phyloP scores from a whole-genome alignment of 371 early-diverging fungal species.

The Syncephalis plumigaleata region DNA sequence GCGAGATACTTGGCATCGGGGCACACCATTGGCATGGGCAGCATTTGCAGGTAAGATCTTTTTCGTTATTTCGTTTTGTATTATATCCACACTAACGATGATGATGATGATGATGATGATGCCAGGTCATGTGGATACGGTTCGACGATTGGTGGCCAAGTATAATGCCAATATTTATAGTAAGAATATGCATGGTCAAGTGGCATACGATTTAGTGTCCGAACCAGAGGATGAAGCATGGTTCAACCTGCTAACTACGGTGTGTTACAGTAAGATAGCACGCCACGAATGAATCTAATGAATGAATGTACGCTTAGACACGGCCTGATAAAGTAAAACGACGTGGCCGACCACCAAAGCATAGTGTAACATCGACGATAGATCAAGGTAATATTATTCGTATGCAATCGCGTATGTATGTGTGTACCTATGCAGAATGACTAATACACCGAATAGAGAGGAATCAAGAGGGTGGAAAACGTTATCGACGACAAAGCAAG shows the following conservation, averaged over 20 bases:
- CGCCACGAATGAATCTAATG: not conserved
- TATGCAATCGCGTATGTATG: not conserved
- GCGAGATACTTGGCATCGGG: slow-evolving; percentile 70
- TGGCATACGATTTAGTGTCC: slow-evolving; percentile 47
- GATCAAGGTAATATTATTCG: too few species aligned
- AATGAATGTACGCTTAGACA: not conserved
- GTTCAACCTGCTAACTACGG: slow-evolving; percentile 8
- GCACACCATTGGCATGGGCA: slow-evolving; percentile 83
- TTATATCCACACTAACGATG: too few species aligned
- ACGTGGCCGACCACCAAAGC: not conserved
- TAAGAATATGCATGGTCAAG: slow-evolving; percentile 47
- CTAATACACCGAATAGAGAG: too few species aligned
- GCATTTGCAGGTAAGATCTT: slow-evolving; percentile 48
- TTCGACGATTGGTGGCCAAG: slow-evolving; percentile 34
- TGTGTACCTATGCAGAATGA: too few species aligned
- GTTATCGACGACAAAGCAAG: too few species aligned
- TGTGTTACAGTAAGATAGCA: too few species aligned
- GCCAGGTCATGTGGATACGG: slow-evolving; percentile 20
- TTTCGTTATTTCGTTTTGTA: too few species aligned
- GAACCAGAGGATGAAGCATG: slow-evolving; percentile 40
- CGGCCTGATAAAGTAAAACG: not conserved
- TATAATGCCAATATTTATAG: slow-evolving; percentile 44
- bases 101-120: too few species aligned
- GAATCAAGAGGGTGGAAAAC: too few species aligned
- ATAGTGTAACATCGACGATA: not conserved